A percentile compares a stretch with the other conserved stretches of the same genome.
Conservation (phyloP, 108 stramenopile genomes). For the Skeletonema marinoi region DNA sequence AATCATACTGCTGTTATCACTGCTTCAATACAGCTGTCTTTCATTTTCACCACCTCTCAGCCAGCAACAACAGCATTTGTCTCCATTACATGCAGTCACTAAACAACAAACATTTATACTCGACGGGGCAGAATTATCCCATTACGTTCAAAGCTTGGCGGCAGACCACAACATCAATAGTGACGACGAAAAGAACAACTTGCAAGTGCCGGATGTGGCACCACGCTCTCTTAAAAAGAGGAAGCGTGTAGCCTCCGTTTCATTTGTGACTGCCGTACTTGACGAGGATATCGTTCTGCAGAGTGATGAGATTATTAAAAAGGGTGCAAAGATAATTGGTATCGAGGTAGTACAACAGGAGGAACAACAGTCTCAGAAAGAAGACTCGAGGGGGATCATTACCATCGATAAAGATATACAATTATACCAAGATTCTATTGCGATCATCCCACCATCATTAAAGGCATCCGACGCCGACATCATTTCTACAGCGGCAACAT, state of each 20-base stretch:
- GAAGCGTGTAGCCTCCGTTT: conserved; percentile 4
- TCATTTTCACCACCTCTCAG: background rate
- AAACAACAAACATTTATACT: conserved; percentile 15
- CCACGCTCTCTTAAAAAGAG: conserved; percentile 4
- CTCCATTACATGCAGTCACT: conserved; percentile 2
- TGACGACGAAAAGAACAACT: background rate
- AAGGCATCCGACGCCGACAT: conserved; percentile 48
- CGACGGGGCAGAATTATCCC: conserved; percentile 18
- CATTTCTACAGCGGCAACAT: conserved; percentile 51
- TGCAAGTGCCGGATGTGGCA: conserved; percentile 7
- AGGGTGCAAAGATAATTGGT: background rate
- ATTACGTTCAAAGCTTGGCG: conserved; percentile 11
- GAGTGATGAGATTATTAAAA: background rate
- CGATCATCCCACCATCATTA: conserved; percentile 36
- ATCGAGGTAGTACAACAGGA: background rate
- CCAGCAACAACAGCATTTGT: background rate
- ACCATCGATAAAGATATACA: background rate
- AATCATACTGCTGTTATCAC: background rate
- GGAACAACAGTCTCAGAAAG: background rate
- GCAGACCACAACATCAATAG: background rate
- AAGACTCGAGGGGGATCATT: background rate
- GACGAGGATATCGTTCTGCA: background rate
- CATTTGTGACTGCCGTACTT: conserved; percentile 4
- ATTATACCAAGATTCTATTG: conserved; percentile 54
- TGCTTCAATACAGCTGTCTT: background rate